Evolutionary conservation across 805 yeast genomes (phyloP).

Genomic region (Pichia pseudocactophila): DNA sequence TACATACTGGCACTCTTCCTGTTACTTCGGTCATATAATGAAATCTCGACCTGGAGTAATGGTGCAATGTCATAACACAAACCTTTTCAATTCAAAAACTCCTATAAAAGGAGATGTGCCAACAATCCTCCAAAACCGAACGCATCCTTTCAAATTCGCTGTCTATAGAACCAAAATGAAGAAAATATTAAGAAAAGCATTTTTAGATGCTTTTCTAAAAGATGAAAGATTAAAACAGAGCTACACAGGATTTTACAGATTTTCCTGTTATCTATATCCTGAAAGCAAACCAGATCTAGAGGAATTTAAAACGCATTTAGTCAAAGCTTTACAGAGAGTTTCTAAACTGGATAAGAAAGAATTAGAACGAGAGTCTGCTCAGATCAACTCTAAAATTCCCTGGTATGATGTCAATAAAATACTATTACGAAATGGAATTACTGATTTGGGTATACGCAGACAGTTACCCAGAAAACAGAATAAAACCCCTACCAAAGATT

Average conservation of each 20-base stretch:
- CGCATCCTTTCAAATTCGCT: constrained; percentile 19
- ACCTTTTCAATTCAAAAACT: constrained; percentile 17
- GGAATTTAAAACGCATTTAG: constrained; percentile 12
- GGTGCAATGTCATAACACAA: constrained; percentile 32
- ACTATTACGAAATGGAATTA: constrained; percentile 2
- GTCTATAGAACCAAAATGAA: constrained; percentile 18
- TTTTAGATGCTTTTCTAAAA: constrained; percentile 14
- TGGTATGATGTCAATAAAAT: constrained; percentile 15
- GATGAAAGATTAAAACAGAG: constrained; percentile 3
- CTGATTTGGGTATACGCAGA: not conserved
- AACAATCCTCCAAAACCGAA: constrained; percentile 6
- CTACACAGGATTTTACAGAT: constrained; percentile 23
- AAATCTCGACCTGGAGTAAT: constrained; percentile 27
- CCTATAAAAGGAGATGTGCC: constrained; percentile 6
- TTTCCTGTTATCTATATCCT: constrained; percentile 12
- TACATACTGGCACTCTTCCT: constrained; percentile 16
- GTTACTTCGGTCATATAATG: constrained; percentile 20
- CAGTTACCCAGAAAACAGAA: not conserved
- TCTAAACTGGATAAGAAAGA: constrained; percentile 5
- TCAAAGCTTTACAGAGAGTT: constrained; percentile 14
- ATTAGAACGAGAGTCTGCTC: constrained; percentile 7
- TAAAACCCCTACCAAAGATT: too few relatives aligned
- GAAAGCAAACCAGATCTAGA: constrained; percentile 9
- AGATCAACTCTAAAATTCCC: constrained; percentile 11
- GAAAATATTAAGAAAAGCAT: constrained; percentile 14